Evolutionary conservation across 192 early-diverging fungal species (phyloP), one percentile per base, ranked within the genome.

Genomic region (Blastocladiella britannica): DNA sequence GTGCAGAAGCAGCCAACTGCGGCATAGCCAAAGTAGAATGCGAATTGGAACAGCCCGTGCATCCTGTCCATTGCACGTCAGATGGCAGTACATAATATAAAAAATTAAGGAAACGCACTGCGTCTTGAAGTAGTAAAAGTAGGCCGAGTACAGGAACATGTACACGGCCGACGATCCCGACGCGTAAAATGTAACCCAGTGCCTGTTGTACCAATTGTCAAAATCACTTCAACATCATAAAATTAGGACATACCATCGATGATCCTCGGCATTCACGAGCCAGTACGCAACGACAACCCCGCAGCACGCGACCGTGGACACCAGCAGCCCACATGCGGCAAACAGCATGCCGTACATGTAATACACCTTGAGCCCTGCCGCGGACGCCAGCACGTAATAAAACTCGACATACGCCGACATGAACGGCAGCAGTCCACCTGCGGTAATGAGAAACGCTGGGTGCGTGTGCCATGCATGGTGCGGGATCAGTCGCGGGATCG

Each of bases 381-480:
- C 89, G 51, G 82, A 85, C 69, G 86, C 85, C 74, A 94, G 86
- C 58, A 97, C 86, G 70, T 90, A 97, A 72, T 93, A 93, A 52
- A 94, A 74, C 76, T 97, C 93, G 61, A 94, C 89, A 60, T 94
- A 97, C 54, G 94, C 87, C 24, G 89, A 81, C 4, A 81, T 87
- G 64, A 97, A 97, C 22, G 89, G 88, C 31, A 97, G 72, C 26
- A 97, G 63, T 30, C 91, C 93, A 7, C 82, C 82, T 66, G 86
- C 77, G 53, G 82, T 61, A 58, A 88, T 78, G 31, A 88, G 77
- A 4, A 82, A 73, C 43, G 80, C 51, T 15, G 86, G 77, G 9
- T 84, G 82, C 2, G 89, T 77, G 54, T 84, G 83, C 70, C 82
- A 85, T 25, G 79, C 73, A 60, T 87, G 82, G 37, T 91, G 88